These are phyloP conservation scores for Entonaema liquescens DNA, from an alignment of 495 filamentous ascomycete genomes.

Conservation along the genomic window DNA sequence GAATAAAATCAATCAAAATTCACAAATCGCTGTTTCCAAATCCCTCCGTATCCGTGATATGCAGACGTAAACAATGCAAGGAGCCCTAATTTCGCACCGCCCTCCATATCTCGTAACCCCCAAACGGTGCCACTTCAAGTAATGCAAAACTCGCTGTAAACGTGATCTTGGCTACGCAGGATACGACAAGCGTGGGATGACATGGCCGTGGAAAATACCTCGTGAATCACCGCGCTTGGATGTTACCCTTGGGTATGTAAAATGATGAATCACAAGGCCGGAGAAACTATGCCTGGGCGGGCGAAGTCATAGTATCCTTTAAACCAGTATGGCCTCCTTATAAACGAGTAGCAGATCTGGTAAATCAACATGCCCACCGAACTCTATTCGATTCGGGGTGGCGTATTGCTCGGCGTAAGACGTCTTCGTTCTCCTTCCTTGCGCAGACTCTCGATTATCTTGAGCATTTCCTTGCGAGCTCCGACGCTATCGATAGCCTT, in stretches of 20 bases:
- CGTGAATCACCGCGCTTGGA: not conserved
- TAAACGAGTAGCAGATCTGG: not conserved
- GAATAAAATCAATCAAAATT: conserved; percentile 2
- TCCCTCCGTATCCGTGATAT: conserved; percentile 7
- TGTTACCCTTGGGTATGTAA: not conserved
- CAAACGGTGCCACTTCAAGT: not conserved
- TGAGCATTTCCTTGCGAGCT: conserved; percentile 86
- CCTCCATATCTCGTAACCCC: not conserved
- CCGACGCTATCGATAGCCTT: conserved; percentile 78
- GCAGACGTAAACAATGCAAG: conserved; percentile 12
- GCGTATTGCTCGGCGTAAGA: conserved; percentile 40
- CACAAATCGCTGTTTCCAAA: conserved; percentile 22
- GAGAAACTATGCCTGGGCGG: not conserved
- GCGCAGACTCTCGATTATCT: conserved; percentile 80
- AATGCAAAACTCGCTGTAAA: not conserved
- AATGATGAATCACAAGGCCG: not conserved
- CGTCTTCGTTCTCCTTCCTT: conserved; percentile 84
- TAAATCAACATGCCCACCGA: not conserved
- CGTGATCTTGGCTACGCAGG: not conserved
- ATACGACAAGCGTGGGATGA: not conserved
- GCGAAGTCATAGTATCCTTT: not conserved
- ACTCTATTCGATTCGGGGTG: conserved; percentile 45
- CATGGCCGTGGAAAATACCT: not conserved
- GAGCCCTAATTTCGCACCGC: conserved; percentile 1
- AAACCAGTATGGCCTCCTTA: too few species aligned